Conservation (phyloP, 176 grass and related monocot genomes). For the Lolium perenne region DNA sequence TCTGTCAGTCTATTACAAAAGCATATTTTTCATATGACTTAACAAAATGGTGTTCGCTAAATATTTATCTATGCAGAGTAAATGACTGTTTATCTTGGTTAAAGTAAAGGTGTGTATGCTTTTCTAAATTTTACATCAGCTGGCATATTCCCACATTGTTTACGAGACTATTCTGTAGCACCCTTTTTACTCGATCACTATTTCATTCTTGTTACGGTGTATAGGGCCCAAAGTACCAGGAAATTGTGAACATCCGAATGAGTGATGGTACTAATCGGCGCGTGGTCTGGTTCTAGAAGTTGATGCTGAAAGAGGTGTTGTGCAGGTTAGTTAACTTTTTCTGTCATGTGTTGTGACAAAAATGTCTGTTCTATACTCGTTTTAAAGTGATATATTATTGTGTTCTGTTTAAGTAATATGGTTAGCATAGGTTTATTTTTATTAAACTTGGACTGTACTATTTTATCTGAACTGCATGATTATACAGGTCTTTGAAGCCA, state of each 20-base stretch:
- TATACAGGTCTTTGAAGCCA: constrained; percentile 80
- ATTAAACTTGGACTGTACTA: neutral
- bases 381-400: too few species aligned
- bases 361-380: neutral
- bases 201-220: constrained; percentile 38
- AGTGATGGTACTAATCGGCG: constrained; percentile 89
- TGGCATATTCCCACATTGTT: constrained; percentile 1
- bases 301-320: constrained; percentile 96
- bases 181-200: neutral
- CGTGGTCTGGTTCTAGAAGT: constrained; percentile 99
- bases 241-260: constrained; percentile 97
- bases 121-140: constrained; percentile 23
- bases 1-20: neutral
- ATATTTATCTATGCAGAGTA: constrained; percentile 67
- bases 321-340: constrained; percentile 71
- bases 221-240: constrained; percentile 95
- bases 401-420: too few species aligned
- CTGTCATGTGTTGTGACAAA: neutral
- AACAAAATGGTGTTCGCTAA: neutral
- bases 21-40: neutral
- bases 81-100: constrained; percentile 96
- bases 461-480: constrained; percentile 10
- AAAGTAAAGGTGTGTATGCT: constrained; percentile 84
- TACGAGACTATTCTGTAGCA: too few species aligned
- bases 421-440: too few species aligned